Conservation (phyloP, 352 stramenopile genomes). For the Globisporangium rhizosaccharum region DNA sequence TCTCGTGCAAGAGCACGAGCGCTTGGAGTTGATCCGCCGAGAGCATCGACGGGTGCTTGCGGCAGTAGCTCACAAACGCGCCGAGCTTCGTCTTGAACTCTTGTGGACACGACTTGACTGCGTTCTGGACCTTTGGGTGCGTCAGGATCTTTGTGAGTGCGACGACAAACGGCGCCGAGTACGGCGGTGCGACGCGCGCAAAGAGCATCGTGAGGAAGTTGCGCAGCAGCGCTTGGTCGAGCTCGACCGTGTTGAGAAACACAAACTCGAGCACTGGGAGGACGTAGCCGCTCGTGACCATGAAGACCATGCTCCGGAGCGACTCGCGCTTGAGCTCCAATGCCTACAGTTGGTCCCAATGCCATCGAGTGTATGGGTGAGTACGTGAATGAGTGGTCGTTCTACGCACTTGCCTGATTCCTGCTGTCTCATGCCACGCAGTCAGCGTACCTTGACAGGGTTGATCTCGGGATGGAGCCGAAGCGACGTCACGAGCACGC, state of each 20-base stretch:
- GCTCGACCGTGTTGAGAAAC: conserved; percentile 65
- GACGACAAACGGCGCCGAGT: conserved; percentile 69
- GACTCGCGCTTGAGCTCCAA: conserved; percentile 82
- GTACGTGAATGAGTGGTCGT: background rate
- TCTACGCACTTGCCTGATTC: background rate
- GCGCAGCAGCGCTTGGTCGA: conserved; percentile 79
- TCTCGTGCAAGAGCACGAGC: conserved; percentile 43
- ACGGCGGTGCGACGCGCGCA: conserved; percentile 63
- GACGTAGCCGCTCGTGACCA: conserved; percentile 85
- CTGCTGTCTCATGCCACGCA: background rate
- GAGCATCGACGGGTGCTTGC: conserved; percentile 51
- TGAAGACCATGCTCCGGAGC: conserved; percentile 81
- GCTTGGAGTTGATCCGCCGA: conserved; percentile 64
- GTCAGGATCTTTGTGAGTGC: conserved; percentile 70
- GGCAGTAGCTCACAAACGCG: conserved; percentile 62
- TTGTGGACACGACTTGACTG: conserved; percentile 68
- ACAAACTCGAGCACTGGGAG: conserved; percentile 83
- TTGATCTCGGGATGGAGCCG: conserved; percentile 75
- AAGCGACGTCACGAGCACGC: conserved; percentile 70
- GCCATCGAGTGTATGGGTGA: background rate
- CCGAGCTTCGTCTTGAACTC: conserved; percentile 76
- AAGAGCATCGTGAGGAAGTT: conserved; percentile 85
- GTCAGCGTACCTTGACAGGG: conserved; percentile 56
- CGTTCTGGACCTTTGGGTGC: conserved; percentile 81
- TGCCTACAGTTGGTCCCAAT: conserved; percentile 17